Base-by-base conservation (phyloP, 2,329 filamentous ascomycete genomes). In the Fusarium albosuccineum region DNA sequence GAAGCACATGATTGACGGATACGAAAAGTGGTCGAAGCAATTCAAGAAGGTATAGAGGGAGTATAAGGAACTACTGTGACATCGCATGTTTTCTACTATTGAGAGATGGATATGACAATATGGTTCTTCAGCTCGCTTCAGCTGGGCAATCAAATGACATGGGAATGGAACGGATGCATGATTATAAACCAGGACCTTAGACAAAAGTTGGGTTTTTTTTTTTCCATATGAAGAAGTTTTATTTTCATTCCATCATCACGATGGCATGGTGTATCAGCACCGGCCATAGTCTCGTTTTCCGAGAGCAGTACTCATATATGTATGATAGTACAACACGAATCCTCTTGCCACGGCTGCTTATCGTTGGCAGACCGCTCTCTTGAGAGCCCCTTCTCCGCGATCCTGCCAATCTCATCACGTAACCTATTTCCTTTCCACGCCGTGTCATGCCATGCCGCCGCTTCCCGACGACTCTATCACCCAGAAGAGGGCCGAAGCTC, bases 1-100 rank as follows among this genome's bases (percentile, higher is more conserved):
- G 7, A 74, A 77, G 16, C 82, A 83, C 52, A 86, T 91, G 82
- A 79, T 90, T 54, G 73, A 80, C 14, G 84, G 82, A 1, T 92
- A 89, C 73, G 83, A 89, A 64, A 79, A 77, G 46, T 91, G 87
- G 87, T 80, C 80, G 26, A 74, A 64, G 34, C 74, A 80, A 74
- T 81, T 83, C 62, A 71, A 67, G 33, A 71, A 62, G 48, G 42
- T 64, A 10, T 74, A 64, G 37, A 30, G 9, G n/a, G 10, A 3
- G 14, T 17, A 40, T n/a, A 11, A 33, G 30, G 22, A n/a, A 16
- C 26, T 17, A 34, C 16, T 39, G n/a, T 37, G 11, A 22, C 17
- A 22, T 40, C 36, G 37, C 10, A 17, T 36, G 10, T 48, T 34
- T 48, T 17, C 27, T 33, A 11, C 11, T 33, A 9, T 48, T 49